A percentile compares a stretch with the other conserved stretches of the same genome.
phyloP scores from a whole-genome alignment of 345 rosid species.

The Hibiscus mutabilis region DNA sequence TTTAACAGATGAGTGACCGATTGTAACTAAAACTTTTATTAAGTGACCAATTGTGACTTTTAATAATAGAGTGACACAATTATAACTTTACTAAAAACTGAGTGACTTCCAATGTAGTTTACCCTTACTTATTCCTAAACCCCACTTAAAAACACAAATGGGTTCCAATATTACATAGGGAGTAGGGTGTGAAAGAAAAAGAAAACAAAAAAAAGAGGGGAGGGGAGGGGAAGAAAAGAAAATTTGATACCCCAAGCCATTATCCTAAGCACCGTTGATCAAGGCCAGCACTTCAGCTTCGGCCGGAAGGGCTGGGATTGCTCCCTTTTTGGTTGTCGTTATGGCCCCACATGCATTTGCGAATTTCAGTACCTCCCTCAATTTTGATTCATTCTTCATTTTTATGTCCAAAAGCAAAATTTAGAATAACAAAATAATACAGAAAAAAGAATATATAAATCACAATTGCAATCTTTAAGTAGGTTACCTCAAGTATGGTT shows the following conservation, averaged over 20 bases:
- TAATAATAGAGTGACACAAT: too few relatives aligned
- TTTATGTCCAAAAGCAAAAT: background rate
- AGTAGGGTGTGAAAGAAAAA: too few relatives aligned
- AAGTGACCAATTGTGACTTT: too few relatives aligned
- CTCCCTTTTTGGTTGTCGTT: constrained; percentile 95
- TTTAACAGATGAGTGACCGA: too few relatives aligned
- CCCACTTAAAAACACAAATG: too few relatives aligned
- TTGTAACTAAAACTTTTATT: too few relatives aligned
- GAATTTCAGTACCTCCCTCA: constrained; percentile 65
- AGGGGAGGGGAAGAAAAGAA: too few relatives aligned
- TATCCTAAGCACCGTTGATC: constrained; percentile 21
- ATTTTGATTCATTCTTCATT: constrained; percentile 59
- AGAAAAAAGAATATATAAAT: background rate
- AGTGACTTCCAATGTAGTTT: too few relatives aligned
- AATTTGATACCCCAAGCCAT: background rate
- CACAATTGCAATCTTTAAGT: background rate
- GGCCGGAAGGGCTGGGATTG: constrained; percentile 87
- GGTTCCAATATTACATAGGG: too few relatives aligned
- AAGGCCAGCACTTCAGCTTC: constrained; percentile 49
- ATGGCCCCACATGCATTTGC: constrained; percentile 98
- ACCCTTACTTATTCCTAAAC: too few relatives aligned
- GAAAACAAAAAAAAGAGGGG: too few relatives aligned
- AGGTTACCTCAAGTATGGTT: constrained; percentile 54
- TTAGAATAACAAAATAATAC: background rate
- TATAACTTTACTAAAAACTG: too few relatives aligned